These are phyloP conservation scores for Agaricus blazei DNA, from an alignment of 768 basidiomycete genomes.

Conservation along the genomic window DNA sequence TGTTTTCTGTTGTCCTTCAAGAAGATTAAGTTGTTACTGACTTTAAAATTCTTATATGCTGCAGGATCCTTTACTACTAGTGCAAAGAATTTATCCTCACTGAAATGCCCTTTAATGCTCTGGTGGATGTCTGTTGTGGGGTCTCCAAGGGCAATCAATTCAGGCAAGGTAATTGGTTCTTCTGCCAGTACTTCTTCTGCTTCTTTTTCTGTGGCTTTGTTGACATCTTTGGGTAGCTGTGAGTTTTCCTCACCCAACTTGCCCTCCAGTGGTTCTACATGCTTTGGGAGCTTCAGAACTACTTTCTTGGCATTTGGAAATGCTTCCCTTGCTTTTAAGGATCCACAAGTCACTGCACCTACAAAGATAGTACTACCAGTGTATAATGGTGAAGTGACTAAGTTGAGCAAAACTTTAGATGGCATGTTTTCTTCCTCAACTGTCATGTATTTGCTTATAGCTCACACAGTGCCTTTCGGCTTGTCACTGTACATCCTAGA, in stretches of 20 bases:
- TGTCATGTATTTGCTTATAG: conserved; percentile 1
- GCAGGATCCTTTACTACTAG: conserved; percentile 10
- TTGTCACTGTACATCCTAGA: conserved; percentile 20
- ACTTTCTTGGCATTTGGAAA: conserved; percentile 5
- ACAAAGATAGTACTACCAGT: neutral
- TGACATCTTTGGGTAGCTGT: too few species aligned
- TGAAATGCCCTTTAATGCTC: conserved; percentile 6
- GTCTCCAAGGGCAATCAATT: conserved; percentile 3
- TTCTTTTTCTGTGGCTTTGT: too few species aligned
- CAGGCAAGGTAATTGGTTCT: neutral
- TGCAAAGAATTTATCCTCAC: conserved; percentile 13
- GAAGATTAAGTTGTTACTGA: conserved; percentile 12
- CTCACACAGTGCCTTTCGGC: conserved; percentile 4
- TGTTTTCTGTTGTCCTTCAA: conserved; percentile 5
- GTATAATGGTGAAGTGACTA: neutral
- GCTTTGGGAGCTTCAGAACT: neutral
- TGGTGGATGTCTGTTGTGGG: neutral
- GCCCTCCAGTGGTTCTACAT: conserved; percentile 4
- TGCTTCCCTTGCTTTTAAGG: neutral
- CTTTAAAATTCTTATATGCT: conserved; percentile 14
- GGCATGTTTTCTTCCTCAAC: neutral
- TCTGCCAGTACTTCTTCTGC: neutral
- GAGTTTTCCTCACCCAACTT: too few species aligned
- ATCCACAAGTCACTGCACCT: neutral
- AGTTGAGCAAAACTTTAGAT: neutral